Evolutionary conservation across 441 rosid genomes (phyloP).

Genomic region (Manihot esculenta): DNA sequence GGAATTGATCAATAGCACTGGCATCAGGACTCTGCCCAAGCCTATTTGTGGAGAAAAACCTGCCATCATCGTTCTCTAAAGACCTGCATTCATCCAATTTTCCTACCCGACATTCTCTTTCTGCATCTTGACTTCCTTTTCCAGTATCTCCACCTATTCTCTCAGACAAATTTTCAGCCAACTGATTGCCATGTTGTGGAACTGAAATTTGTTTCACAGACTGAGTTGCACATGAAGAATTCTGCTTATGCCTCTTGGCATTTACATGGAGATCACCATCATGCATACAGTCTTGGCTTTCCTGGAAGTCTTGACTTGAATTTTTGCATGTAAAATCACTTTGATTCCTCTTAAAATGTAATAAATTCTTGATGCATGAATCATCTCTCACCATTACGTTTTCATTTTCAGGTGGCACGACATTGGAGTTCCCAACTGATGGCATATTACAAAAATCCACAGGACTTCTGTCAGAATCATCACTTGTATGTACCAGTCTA

Average conservation of each 20-base stretch:
- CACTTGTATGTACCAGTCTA: slow-evolving; percentile 30
- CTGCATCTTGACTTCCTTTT: slow-evolving; percentile 13
- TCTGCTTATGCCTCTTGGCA: slow-evolving; percentile 36
- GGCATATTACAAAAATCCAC: slow-evolving; percentile 11
- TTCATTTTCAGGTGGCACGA: slow-evolving; percentile 23
- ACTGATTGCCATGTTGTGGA: slow-evolving; percentile 13
- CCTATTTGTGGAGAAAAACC: slow-evolving; percentile 12
- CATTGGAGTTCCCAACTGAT: slow-evolving; percentile 19
- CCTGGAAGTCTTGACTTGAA: slow-evolving; percentile 5
- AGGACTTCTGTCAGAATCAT: slow-evolving; percentile 7
- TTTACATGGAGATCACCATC: slow-evolving; percentile 16
- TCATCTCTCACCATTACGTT: slow-evolving; percentile 18
- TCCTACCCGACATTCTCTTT: slow-evolving; percentile 20
- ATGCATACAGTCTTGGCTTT: slow-evolving; percentile 17
- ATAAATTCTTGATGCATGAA: slow-evolving; percentile 4
- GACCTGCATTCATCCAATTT: slow-evolving; percentile 13
- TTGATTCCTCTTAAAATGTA: slow-evolving; percentile 36
- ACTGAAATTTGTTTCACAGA: slow-evolving; percentile 9
- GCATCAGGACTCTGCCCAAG: slow-evolving; percentile 15
- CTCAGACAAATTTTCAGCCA: slow-evolving; percentile 17
- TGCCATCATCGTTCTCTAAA: slow-evolving; percentile 21
- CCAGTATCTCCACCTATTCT: slow-evolving; percentile 8
- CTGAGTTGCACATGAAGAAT: slow-evolving; percentile 14
- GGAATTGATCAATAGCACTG: slow-evolving; percentile 18
- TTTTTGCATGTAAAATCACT: slow-evolving; percentile 26